These are phyloP conservation scores for Hypoxylon subgilvum DNA, from an alignment of 495 filamentous ascomycete species.

Conservation along the genomic window DNA sequence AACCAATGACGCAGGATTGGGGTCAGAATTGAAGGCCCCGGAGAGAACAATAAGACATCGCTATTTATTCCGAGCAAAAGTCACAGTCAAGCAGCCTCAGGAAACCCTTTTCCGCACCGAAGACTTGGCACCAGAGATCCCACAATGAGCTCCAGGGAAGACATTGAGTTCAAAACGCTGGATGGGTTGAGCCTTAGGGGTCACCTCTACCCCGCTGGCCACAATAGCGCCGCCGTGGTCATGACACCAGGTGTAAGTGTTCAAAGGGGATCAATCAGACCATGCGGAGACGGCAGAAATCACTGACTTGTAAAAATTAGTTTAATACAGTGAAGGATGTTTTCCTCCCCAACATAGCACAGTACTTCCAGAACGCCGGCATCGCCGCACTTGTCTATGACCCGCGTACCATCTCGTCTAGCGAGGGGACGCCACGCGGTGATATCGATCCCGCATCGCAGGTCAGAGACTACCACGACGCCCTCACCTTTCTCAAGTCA, in stretches of 20 bases:
- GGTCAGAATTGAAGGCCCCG: no score
- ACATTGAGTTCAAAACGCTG: constrained; percentile 45
- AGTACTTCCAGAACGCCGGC: constrained; percentile 45
- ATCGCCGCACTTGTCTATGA: constrained; percentile 53
- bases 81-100: no score
- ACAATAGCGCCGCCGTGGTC: constrained; percentile 44
- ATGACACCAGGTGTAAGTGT: constrained; percentile 49
- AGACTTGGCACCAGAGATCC: no score
- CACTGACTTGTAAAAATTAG: constrained; percentile 34
- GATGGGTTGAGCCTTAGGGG: constrained; percentile 44
- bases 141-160: no score
- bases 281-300: background rate
- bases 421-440: constrained; percentile 53
- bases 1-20: no score
- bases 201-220: constrained; percentile 37
- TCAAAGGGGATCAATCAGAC: no score
- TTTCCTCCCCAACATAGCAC: constrained; percentile 42
- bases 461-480: constrained; percentile 49
- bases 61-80: no score
- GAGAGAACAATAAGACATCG: no score
- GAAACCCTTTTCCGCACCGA: no score
- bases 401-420: constrained; percentile 44
- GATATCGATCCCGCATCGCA: constrained; percentile 46
- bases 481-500: constrained; percentile 41
- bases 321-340: constrained; percentile 54